Base-by-base conservation (phyloP, 108 stramenopile genomes). In the Nitzschia sp. region DNA sequence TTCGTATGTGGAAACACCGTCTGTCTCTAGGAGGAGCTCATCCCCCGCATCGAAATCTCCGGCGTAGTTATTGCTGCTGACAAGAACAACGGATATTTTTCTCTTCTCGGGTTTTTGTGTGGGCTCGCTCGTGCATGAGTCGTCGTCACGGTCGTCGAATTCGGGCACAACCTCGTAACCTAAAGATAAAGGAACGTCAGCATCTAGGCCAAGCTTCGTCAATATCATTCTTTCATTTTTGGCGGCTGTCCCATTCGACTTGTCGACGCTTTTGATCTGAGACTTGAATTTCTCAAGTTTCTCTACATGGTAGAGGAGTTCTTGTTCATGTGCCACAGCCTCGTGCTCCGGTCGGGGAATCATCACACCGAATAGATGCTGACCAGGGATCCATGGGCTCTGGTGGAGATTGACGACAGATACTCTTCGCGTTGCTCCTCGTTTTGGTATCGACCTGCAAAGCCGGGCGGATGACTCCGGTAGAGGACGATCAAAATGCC, bases 401-500 rank as follows among this genome's bases (percentile, higher is more conserved):
- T 55, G 21, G 26, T 48, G 22, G 13, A 63, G 36, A 6, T 72
- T 26, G 9, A 58, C 47, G 31, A 60, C 59, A 2, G 69, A 70
- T 2, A 70, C 19, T 60, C 50, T 13, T 3, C 36, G 22, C 30
- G 27, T 66, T 21, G 21, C 9, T 25, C 45, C 41, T 9, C 21
- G 13, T 45, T 53, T 33, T 9, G 61, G 70, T 53, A 35, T 31
- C 53, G 62, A 74, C 77, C 16, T 83, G 77, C 45, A 67, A 58
- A 75, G 41, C 36, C 74, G 75, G 9, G 92, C 86, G 15, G 53
- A 72, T 0, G 92, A 93, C 32, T 78, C 53, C n/a, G 88, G 78
- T 6, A 89, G 75, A 1, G 92, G 92, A 53, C 74, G 65, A 53
- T 91, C 89, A 45, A 61, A 68, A 66, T 74, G 84, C 26, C 86